Evolutionary conservation across 1,139 yeast genomes (phyloP), one percentile per base, ranked within the genome.

Genomic region (Saccharomyces hybrid): DNA sequence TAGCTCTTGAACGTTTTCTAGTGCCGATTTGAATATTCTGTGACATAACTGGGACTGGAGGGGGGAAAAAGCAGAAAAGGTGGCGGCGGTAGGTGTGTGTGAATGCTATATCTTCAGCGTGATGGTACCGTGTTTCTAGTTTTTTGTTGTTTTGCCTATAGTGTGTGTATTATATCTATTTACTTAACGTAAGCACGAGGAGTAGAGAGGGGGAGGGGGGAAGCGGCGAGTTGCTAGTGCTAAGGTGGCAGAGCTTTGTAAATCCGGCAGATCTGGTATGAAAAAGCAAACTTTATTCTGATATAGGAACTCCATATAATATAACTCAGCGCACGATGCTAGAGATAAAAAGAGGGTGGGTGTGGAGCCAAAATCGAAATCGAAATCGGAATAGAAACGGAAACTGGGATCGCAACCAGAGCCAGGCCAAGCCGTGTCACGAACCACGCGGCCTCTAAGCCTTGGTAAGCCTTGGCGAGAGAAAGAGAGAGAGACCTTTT

Each of bases 281-380:
- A 38, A 16, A 9, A 9, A 38, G n/a, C 11, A 38, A 38, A 38
- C 44, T 19, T 38, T 38, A 38, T 38, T 38, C 44, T 38, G 19
- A 38, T 38, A 38, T 16, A 38, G 44, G 44, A 38, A 38, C 44
- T 38, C 19, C 44, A 38, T 38, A 38, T 38, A 38, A 38, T 38
- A 38, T 38, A 38, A 38, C 19, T 26, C 44, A 38, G 19, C 44
- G 24, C 44, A 38, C 44, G 44, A 38, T 38, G 44, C 26, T 38
- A 38, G n/a, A 38, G 44, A 38, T 38, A 38, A 38, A 38, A 38
- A 38, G 44, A 38, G 44, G 44, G 44, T 38, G 44, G 44, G 44
- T 16, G 44, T 38, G 44, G 44, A 38, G 44, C 44, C 44, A 19
- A 12, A 19, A 38, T 19, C 14, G 24, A 38, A 38, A 19, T 38